phyloP scores from a whole-genome alignment of 441 rosid genomes.

The Sinapis alba region DNA sequence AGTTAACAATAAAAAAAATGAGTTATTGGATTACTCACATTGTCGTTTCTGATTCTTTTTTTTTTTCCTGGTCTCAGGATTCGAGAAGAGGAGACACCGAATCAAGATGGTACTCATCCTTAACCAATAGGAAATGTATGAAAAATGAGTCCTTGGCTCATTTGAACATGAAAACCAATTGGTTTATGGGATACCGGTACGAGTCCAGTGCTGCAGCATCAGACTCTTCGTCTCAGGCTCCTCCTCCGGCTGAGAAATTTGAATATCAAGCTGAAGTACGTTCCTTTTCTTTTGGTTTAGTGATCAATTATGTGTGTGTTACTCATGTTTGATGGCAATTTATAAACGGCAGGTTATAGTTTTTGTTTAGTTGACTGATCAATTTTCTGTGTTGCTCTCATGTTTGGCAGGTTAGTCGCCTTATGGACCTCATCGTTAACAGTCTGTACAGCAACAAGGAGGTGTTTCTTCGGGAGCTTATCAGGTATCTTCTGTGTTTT shows the following conservation, averaged over 20 bases:
- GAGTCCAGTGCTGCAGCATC: conserved; percentile 74
- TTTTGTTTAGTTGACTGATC: neutral
- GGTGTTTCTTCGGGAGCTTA: conserved; percentile 92
- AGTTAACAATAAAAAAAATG: neutral
- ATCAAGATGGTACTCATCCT: conserved; percentile 61
- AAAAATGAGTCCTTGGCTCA: conserved; percentile 29
- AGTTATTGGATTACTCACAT: neutral
- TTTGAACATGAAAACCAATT: conserved; percentile 42
- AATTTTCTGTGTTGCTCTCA: neutral
- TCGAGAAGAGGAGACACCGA: conserved; percentile 38
- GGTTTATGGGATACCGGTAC: conserved; percentile 51
- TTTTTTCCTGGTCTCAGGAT: conserved; percentile 41
- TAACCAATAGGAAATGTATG: conserved; percentile 45
- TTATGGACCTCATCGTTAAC: conserved; percentile 96
- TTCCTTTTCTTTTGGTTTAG: neutral
- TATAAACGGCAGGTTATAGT: neutral
- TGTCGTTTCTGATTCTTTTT: neutral
- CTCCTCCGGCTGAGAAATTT: conserved; percentile 67
- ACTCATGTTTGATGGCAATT: neutral
- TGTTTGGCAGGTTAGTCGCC: conserved; percentile 81
- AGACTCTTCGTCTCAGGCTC: conserved; percentile 58
- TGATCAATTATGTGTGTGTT: neutral
- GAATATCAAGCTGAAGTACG: conserved; percentile 94
- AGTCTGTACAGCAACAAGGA: conserved; percentile 95
- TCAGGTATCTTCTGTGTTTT: conserved; percentile 48